Percentiles rank a stretch among this genome's conserved stretches.
These are phyloP conservation scores for Ogataea allantospora DNA, from an alignment of 805 yeast species.

Conservation along the genomic window DNA sequence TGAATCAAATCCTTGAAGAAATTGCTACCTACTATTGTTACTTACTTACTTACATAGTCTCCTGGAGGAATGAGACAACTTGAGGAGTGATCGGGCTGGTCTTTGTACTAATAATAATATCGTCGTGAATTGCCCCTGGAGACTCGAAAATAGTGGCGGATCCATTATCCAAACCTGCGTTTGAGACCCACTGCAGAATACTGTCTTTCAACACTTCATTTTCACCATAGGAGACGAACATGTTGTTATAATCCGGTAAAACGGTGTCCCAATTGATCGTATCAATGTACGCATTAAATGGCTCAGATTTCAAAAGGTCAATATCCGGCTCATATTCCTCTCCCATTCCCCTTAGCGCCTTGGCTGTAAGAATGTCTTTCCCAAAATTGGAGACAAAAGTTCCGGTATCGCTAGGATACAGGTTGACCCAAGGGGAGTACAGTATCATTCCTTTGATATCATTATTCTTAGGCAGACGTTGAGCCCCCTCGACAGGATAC, in stretches of 20 bases:
- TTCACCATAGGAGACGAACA: constrained; percentile 9
- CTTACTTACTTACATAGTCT: too few relatives aligned
- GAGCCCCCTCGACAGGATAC: constrained; percentile 3
- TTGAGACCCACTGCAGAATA: neutral
- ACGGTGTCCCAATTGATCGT: constrained; percentile 5
- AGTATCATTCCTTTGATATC: constrained; percentile 1
- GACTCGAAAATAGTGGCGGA: constrained; percentile 2
- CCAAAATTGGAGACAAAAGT: constrained; percentile 3
- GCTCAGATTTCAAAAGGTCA: neutral
- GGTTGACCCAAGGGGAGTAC: constrained; percentile 10
- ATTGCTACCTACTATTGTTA: too few relatives aligned
- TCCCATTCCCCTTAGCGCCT: constrained; percentile 3
- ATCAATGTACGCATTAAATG: constrained; percentile 6
- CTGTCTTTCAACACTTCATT: constrained; percentile 6
- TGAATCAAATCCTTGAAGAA: too few relatives aligned
- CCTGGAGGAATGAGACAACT: too few relatives aligned
- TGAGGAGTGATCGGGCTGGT: too few relatives aligned
- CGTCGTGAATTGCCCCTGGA: constrained; percentile 6
- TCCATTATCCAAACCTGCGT: constrained; percentile 1
- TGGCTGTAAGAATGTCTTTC: constrained; percentile 5
- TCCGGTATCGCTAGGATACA: constrained; percentile 2
- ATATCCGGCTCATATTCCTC: constrained; percentile 3
- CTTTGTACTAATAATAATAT: neutral
- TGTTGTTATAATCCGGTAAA: constrained; percentile 2
- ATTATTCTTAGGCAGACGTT: neutral